Evolutionary conservation across 2,329 filamentous ascomycete genomes (phyloP), one percentile per base, ranked within the genome.

Genomic region (Arthrocladium fulminans): DNA sequence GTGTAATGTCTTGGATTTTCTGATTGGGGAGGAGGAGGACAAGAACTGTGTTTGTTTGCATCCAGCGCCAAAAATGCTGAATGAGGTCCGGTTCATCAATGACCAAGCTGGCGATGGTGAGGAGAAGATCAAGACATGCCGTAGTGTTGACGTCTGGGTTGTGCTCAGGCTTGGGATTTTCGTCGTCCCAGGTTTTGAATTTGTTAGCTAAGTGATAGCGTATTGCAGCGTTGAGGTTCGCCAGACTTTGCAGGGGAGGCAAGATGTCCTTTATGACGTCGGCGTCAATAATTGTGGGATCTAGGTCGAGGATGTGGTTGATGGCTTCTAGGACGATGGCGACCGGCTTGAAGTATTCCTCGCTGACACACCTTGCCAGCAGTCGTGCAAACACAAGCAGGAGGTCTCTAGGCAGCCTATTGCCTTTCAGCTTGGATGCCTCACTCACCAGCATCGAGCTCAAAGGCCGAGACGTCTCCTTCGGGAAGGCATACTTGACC

Each of bases 21-120:
- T 81, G 78, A 34, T 73, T 72, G 51, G 72, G 73, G 55, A 76
- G 74, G 3, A 83, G 65, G 61, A 80, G 74, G 60, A 80, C 70
- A 25, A 81, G 61, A n/a, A 76, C 68, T 56, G 79, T 79, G 27
- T 75, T 73, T 48, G 73, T 73, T 10, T 74, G 69, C 49, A 82
- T 73, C n/a, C 65, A 61, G 25, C 66, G 65, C 80, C 80, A 83
- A 56, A 83, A 75, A 10, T 59, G 63, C 15, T 64, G 60, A 19
- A 69, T 61, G 1, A 71, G 66, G 2, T 65, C 63, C 1, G 34
- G 17, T 10, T 57, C 54, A 15, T 71, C 66, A 3, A 63, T 49
- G 22, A 68, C 65, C 5, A 72, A 59, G 50, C 75, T 73, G 42
- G 72, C 72, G 22, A 81, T 63, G 7, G 71, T 62, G 44, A 77